A percentile compares a stretch with the other conserved stretches of the same genome.
These are phyloP conservation scores for Euphorbia celastroides DNA, from an alignment of 441 rosid genomes.

Conservation along the genomic window DNA sequence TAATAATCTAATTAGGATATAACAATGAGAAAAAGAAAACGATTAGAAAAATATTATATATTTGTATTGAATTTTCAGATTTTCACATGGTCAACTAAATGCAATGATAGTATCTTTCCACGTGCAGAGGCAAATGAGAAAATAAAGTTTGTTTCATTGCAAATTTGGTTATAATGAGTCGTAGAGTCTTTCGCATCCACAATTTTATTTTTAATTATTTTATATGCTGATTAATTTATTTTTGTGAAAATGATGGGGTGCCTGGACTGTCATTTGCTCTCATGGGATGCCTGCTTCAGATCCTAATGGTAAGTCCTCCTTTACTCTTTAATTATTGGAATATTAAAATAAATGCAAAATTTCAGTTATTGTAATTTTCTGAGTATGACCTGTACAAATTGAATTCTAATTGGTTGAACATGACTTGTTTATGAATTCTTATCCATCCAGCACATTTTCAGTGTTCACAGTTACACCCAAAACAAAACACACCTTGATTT, in stretches of 20 bases:
- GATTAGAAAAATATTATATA: not conserved
- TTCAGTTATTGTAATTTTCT: not conserved
- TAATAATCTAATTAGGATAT: not conserved
- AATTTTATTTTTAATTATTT: not conserved
- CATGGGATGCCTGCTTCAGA: constrained; percentile 40
- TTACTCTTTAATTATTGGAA: not conserved
- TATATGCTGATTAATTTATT: constrained; percentile 5
- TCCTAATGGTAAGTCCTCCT: constrained; percentile 60
- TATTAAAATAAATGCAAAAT: not conserved
- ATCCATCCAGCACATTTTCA: not conserved
- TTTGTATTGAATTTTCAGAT: not conserved
- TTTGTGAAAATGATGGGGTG: not conserved
- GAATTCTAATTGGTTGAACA: constrained; percentile 1
- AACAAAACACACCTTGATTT: not conserved
- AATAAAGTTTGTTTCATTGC: not conserved
- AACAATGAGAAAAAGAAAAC: not conserved
- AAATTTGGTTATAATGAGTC: not conserved
- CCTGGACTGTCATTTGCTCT: constrained; percentile 1
- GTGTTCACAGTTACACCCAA: not conserved
- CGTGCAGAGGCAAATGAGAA: not conserved
- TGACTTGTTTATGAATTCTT: not conserved
- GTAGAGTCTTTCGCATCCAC: not conserved
- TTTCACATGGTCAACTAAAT: not conserved
- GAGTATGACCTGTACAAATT: constrained; percentile 2
- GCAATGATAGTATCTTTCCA: not conserved